Conservation (phyloP, 2,329 filamentous ascomycete genomes). For the Akanthomyces lecanii region DNA sequence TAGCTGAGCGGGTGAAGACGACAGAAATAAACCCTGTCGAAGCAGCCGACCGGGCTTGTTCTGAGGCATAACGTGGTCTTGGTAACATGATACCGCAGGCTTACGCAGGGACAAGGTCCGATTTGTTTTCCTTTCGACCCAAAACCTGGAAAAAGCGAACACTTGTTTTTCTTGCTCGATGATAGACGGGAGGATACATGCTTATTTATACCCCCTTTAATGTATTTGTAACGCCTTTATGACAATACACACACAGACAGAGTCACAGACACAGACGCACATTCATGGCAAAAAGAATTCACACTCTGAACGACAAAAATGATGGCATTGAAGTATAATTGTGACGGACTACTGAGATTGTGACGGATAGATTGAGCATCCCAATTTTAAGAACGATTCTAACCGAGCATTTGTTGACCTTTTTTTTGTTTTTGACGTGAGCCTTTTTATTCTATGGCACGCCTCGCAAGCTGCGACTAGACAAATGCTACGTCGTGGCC, state of each 20-base stretch:
- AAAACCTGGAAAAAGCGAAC: constrained; percentile 10
- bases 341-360: not conserved
- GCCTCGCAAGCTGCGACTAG: no score
- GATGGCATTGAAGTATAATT: not conserved
- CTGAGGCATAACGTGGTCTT: not conserved
- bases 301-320: not conserved
- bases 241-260: constrained; percentile 15
- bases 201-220: constrained; percentile 18
- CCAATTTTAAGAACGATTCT: no score
- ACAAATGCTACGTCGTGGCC: no score
- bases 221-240: constrained; percentile 28
- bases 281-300: not conserved
- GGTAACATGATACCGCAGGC: not conserved
- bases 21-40: not conserved
- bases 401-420: no score
- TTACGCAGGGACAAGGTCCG: not conserved
- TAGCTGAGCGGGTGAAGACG: not conserved
- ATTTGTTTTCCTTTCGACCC: not conserved
- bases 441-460: no score
- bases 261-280: not conserved
- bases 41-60: not conserved
- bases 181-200: constrained; percentile 23
- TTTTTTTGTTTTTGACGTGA: no score
- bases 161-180: constrained; percentile 20
- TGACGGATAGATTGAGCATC: no score